Base-by-base conservation (phyloP, 2,329 filamentous ascomycete genomes). In the Phyllachora maydis region DNA sequence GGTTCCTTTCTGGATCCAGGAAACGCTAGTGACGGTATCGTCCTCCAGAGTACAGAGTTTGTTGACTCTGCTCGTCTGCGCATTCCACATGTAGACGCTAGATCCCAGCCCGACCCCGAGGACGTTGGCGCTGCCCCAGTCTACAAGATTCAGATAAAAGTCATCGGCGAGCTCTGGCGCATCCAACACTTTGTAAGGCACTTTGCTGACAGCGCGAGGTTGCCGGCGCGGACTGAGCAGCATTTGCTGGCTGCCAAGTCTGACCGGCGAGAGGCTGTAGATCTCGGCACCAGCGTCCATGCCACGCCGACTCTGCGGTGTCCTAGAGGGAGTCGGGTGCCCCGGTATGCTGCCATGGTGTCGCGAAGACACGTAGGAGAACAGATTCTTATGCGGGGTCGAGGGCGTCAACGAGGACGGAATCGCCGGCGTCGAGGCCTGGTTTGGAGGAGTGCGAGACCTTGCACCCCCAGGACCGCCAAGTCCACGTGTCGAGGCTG, bases 41-140 rank as follows among this genome's bases (percentile, higher is more conserved):
- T 92, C 83, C 33, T 78, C 72, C 8, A 95, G 56, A 21, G 90
- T 85, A 47, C 88, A 95, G 7, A 98, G 62, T 47, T 90, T 92
- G 30, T 82, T 91, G 3, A 98, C 88, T 32, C 77, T 68, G 31
- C 85, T 88, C 6, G 76, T 76, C 35, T 81, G 70, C 4, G 83
- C 88, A 43, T 93, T 92, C 88, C 88, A 98, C 69, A 95, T 88
- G 42, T 95, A 98, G 5, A 98, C 88, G 35, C 79, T 90, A 11
- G 76, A 79, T 11, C 83, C 83, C 14, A 98, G 54, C 0, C 88
- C 88, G 20, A 98, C 88, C 5, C 85, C 88, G 8, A 98, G 59
- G 6, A 92, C 75, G 45, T 95, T 92, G 35, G 77, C 82, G 37
- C 79, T 90, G 20, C 88, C 88, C 88, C 88, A 98, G 41, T 98